Conservation (phyloP, 78 protist genomes). For the Isochrysis galbana region DNA sequence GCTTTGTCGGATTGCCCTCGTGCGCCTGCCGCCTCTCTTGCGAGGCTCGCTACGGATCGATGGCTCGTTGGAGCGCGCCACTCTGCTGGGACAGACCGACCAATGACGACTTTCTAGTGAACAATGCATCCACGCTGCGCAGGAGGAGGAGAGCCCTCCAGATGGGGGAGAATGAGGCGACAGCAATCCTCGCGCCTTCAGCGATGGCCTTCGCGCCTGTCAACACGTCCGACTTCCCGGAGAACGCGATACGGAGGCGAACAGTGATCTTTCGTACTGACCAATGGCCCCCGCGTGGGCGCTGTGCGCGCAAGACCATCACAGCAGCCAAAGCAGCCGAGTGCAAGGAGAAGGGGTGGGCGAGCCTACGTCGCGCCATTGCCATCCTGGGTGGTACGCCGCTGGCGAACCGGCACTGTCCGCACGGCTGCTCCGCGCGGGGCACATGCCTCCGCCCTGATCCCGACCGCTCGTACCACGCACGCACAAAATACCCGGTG, state of each 20-base stretch:
- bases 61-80: background rate
- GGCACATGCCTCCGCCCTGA: background rate
- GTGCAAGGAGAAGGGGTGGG: background rate
- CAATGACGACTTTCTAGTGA: no score
- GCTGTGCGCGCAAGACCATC: background rate
- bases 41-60: background rate
- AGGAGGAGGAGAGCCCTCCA: background rate
- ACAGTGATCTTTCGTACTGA: background rate
- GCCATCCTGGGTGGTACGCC: background rate
- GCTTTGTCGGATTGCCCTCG: background rate
- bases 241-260: background rate
- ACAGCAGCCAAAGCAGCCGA: background rate
- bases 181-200: background rate
- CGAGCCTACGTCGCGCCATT: background rate
- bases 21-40: background rate
- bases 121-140: no score
- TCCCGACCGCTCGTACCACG: background rate
- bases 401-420: background rate
- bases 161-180: background rate
- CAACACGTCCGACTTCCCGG: constrained; percentile 23
- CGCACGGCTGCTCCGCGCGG: background rate
- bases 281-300: background rate
- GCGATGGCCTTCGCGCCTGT: background rate
- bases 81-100: background rate
- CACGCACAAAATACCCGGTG: background rate